These are phyloP conservation scores for Kurtzmaniella natalensis DNA, from an alignment of 1,139 yeast species.

Conservation along the genomic window DNA sequence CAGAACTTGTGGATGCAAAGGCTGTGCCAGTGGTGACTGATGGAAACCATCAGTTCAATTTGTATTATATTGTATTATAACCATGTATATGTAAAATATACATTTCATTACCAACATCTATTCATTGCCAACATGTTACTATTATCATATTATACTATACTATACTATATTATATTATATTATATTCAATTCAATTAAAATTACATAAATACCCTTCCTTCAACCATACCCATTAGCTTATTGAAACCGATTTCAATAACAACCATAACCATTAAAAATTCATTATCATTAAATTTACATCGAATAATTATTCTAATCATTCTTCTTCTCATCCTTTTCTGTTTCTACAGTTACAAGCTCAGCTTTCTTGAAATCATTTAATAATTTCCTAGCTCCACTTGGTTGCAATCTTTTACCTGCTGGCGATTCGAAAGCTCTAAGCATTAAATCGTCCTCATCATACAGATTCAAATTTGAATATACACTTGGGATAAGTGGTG, in stretches of 20 bases:
- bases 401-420: constrained; percentile 13
- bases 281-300: neutral
- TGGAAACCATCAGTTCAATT: too few relatives aligned
- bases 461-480: constrained; percentile 31
- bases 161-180: too few relatives aligned
- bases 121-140: too few relatives aligned
- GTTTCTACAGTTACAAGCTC: constrained; percentile 6
- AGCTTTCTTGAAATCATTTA: constrained; percentile 17
- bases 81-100: too few relatives aligned
- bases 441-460: constrained; percentile 57
- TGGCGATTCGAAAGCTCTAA: constrained; percentile 37
- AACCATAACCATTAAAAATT: too few relatives aligned
- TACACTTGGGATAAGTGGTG: constrained; percentile 43
- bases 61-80: too few relatives aligned
- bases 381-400: constrained; percentile 14
- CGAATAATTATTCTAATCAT: neutral
- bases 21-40: constrained; percentile 81
- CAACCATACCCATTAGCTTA: too few relatives aligned
- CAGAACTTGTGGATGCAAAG: constrained; percentile 84
- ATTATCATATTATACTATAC: too few relatives aligned
- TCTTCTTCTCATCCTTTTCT: constrained; percentile 2
- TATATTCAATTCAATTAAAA: too few relatives aligned
- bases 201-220: too few relatives aligned
- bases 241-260: too few relatives aligned
- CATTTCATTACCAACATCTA: too few relatives aligned